Evolutionary conservation across 2,329 filamentous ascomycete genomes (phyloP).

Genomic region (Xylariaceae sp.): DNA sequence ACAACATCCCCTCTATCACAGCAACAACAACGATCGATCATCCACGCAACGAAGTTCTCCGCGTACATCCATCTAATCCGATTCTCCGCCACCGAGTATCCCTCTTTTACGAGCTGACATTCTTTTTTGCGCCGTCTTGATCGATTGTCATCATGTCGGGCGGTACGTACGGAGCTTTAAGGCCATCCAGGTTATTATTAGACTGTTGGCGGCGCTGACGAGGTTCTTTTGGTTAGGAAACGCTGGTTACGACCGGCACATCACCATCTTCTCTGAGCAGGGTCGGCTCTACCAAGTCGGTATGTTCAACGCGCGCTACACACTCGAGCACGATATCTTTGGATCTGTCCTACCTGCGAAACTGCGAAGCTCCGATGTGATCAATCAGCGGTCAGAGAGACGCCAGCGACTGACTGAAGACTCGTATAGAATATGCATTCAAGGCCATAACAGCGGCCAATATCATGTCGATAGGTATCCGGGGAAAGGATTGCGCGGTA

Average conservation of each 20-base stretch:
- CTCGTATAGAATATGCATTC: conserved; percentile 89
- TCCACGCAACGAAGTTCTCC: neutral
- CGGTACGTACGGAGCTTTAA: conserved; percentile 21
- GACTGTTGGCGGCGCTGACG: conserved; percentile 27
- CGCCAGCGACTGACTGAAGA: conserved; percentile 22
- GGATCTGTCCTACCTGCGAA: conserved; percentile 14
- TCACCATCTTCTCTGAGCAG: conserved; percentile 99
- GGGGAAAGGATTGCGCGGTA: conserved; percentile 95
- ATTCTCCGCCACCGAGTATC: neutral
- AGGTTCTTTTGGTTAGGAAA: conserved; percentile 50
- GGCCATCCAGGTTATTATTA: conserved; percentile 8
- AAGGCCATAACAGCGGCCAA: conserved; percentile 99
- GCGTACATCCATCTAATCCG: neutral
- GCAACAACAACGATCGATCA: neutral
- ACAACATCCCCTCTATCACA: conserved; percentile 12
- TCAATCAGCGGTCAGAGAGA: conserved; percentile 14
- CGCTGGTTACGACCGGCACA: conserved; percentile 95
- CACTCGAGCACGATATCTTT: conserved; percentile 1
- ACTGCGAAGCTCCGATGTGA: neutral
- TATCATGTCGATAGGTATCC: conserved; percentile 94
- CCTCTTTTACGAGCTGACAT: conserved; percentile 5
- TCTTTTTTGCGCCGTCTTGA: conserved; percentile 10
- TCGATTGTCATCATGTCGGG: conserved; percentile 47
- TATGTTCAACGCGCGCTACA: conserved; percentile 46
- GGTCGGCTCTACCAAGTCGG: conserved; percentile 99